These are phyloP conservation scores for Papilionanthe hybrid DNA, from an alignment of 116 monocot genomes.

Conservation along the genomic window DNA sequence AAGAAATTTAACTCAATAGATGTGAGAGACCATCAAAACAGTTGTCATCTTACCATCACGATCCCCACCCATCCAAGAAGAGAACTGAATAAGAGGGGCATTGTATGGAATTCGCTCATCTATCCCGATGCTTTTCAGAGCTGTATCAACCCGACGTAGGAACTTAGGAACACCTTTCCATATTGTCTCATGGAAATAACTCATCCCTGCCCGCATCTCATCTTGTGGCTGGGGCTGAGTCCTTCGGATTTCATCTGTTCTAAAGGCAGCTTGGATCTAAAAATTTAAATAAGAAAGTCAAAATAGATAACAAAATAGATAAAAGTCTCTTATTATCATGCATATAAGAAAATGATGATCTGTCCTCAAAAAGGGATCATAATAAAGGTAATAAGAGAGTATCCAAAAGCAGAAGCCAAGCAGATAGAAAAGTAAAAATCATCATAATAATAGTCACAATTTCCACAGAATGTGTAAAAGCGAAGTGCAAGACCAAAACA, in stretches of 20 bases:
- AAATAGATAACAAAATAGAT: not conserved
- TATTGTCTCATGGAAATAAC: constrained; percentile 98
- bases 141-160: constrained; percentile 87
- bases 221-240: constrained; percentile 95
- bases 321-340: not conserved
- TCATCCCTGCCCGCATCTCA: constrained; percentile 99
- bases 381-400: not conserved
- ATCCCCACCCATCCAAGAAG: constrained; percentile 99
- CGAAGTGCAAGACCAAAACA: not conserved
- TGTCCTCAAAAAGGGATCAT: not conserved
- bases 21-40: not conserved
- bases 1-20: not conserved
- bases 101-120: constrained; percentile 94
- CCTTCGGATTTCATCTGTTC: constrained; percentile 96
- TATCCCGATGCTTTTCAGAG: constrained; percentile 90
- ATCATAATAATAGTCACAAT: not conserved
- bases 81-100: constrained; percentile 97
- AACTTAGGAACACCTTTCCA: constrained; percentile 99
- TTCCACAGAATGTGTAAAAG: not conserved
- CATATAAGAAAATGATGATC: not conserved
- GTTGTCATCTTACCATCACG: constrained; percentile 73
- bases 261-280: constrained; percentile 96
- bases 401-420: not conserved
- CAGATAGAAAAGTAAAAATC: not conserved
- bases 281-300: not conserved